Evolutionary conservation across 768 basidiomycete species (phyloP).

Genomic region (Multifurca ochricompacta): DNA sequence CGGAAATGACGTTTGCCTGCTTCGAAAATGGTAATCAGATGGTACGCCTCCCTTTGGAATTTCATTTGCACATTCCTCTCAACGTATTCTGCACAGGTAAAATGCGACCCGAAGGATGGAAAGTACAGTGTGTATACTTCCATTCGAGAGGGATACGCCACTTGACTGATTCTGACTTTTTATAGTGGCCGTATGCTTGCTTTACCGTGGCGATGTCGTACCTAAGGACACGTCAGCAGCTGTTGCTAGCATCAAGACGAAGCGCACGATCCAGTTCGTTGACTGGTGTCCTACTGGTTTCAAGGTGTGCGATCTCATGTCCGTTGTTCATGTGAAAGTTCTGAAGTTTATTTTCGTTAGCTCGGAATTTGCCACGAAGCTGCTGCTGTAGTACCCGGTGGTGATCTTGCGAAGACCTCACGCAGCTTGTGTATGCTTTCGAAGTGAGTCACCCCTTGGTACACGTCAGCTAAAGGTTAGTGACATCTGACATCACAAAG

Average conservation of each 20-base stretch:
- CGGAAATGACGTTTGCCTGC: constrained; percentile 97
- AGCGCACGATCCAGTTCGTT: constrained; percentile 96
- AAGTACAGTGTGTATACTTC: constrained; percentile 79
- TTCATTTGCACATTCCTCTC: constrained; percentile 1
- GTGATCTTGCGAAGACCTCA: constrained; percentile 89
- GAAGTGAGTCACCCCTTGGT: constrained; percentile 42
- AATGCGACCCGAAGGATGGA: constrained; percentile 94
- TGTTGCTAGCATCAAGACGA: constrained; percentile 91
- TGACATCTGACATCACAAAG: constrained; percentile 31
- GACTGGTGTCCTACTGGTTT: constrained; percentile 99
- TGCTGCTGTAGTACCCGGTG: constrained; percentile 83
- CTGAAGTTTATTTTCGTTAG: constrained; percentile 36
- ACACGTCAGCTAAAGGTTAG: background rate
- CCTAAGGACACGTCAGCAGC: constrained; percentile 94
- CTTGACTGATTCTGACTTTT: background rate
- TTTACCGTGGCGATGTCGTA: constrained; percentile 95
- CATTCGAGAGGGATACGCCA: background rate
- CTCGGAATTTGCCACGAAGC: constrained; percentile 98
- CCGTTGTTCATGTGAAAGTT: constrained; percentile 8
- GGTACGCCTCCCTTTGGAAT: constrained; percentile 31
- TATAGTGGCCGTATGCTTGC: constrained; percentile 80
- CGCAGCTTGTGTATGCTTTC: constrained; percentile 98
- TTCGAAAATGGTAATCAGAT: constrained; percentile 97
- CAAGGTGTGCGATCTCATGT: constrained; percentile 42
- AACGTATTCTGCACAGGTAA: constrained; percentile 31